Conservation (phyloP, 441 rosid genomes). For the Aquilaria agallochum region DNA sequence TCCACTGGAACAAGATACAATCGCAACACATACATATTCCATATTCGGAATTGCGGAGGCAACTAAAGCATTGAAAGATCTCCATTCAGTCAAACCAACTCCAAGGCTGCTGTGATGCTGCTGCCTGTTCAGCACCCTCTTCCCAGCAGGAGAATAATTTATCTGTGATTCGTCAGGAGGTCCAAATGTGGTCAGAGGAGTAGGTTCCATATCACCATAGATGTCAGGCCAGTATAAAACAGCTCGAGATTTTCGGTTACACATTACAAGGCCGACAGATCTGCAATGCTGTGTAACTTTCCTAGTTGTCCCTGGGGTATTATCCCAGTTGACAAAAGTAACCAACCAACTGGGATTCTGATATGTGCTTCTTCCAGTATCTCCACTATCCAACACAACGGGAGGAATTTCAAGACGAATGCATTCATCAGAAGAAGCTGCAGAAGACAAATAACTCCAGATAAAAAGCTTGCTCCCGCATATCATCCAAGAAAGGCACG, state of each 20-base stretch:
- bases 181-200: conserved; percentile 37
- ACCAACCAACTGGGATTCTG: conserved; percentile 55
- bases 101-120: conserved; percentile 26
- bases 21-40: conserved; percentile 55
- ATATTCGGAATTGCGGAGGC: conserved; percentile 38
- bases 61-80: conserved; percentile 64
- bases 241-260: conserved; percentile 56
- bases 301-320: conserved; percentile 22
- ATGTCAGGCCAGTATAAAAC: conserved; percentile 79
- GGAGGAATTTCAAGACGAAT: conserved; percentile 63
- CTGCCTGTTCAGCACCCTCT: conserved; percentile 27
- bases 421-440: conserved; percentile 49
- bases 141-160: conserved; percentile 40
- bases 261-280: conserved; percentile 59
- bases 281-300: conserved; percentile 29
- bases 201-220: conserved; percentile 36
- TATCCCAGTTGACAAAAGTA: conserved; percentile 65
- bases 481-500: conserved; percentile 79
- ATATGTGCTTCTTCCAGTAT: conserved; percentile 24
- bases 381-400: conserved; percentile 27
- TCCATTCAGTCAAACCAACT: conserved; percentile 30
- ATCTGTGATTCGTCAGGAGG: conserved; percentile 39
- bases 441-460: conserved; percentile 66
- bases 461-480: conserved; percentile 63
- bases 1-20: conserved; percentile 66